A percentile compares a stretch with the other conserved stretches of the same genome.
phyloP scores from a whole-genome alignment of 73 alveolate species.

The Paramecium biaurelia region DNA sequence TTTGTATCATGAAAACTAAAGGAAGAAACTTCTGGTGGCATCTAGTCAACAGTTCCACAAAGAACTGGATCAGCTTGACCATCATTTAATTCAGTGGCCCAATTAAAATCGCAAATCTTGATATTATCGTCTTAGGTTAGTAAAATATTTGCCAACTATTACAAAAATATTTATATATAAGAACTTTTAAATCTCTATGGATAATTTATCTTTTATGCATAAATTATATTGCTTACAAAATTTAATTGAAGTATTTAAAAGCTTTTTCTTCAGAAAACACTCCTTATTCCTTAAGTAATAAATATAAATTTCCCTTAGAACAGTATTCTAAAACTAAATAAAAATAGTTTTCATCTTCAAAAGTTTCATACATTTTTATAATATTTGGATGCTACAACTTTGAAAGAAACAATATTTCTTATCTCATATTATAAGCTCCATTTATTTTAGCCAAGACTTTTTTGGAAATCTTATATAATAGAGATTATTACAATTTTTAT shows the following conservation, averaged over 20 bases:
- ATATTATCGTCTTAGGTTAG: background rate
- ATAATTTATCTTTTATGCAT: constrained; percentile 27
- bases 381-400: constrained; percentile 1
- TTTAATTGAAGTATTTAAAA: constrained; percentile 6
- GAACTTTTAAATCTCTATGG: constrained; percentile 45
- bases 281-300: background rate
- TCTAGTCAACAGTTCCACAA: constrained; percentile 44
- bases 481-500: constrained; percentile 11
- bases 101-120: constrained; percentile 40
- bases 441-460: background rate
- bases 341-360: constrained; percentile 31
- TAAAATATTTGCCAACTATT: constrained; percentile 10
- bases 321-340: constrained; percentile 21
- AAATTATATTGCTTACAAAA: background rate
- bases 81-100: background rate
- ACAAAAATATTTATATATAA: background rate
- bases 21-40: constrained; percentile 52
- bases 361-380: background rate
- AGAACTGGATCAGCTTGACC: constrained; percentile 11
- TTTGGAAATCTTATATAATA: background rate
- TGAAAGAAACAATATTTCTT: background rate
- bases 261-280: background rate
- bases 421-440: constrained; percentile 25
- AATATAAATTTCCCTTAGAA: background rate
- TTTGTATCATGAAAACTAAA: background rate